Conservation (phyloP, 768 basidiomycete genomes). For the Cubamyces lactineus region DNA sequence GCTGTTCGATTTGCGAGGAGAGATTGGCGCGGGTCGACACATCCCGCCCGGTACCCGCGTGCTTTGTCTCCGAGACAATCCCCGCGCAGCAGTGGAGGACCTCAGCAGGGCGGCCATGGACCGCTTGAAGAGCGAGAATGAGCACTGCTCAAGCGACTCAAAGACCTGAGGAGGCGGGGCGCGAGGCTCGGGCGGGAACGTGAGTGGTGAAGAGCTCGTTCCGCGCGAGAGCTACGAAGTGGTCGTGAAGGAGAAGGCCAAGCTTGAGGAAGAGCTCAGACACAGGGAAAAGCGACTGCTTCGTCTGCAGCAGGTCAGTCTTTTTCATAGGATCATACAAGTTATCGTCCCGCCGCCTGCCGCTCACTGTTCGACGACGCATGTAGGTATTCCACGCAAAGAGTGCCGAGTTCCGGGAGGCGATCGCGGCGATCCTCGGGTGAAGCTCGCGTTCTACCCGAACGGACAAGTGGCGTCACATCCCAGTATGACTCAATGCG, state of each 20-base stretch:
- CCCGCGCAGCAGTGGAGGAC: slow-evolving; percentile 81
- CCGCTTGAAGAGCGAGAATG: slow-evolving; percentile 79
- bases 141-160: slow-evolving; percentile 70
- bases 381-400: slow-evolving; percentile 82
- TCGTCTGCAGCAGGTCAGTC: slow-evolving; percentile 70
- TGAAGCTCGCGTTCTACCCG: slow-evolving; percentile 89
- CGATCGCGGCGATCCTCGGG: slow-evolving; percentile 85
- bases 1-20: slow-evolving; percentile 76
- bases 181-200: slow-evolving; percentile 22
- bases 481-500: slow-evolving; percentile 85
- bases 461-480: slow-evolving; percentile 89
- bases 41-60: slow-evolving; percentile 73
- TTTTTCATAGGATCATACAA: background rate
- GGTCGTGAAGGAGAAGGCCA: slow-evolving; percentile 58
- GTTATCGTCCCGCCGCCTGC: too few relatives aligned
- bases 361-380: background rate
- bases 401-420: slow-evolving; percentile 88
- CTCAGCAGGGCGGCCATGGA: slow-evolving; percentile 76
- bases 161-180: slow-evolving; percentile 52
- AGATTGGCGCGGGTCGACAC: slow-evolving; percentile 75
- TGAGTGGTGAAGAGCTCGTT: slow-evolving; percentile 50
- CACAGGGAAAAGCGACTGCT: slow-evolving; percentile 84
- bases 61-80: slow-evolving; percentile 74
- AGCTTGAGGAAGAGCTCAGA: slow-evolving; percentile 60
- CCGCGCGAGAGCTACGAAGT: slow-evolving; percentile 83